A percentile compares a stretch with the other conserved stretches of the same genome.
Conservation (phyloP, 371 early-diverging fungal species). For the Mucor racemosus region DNA sequence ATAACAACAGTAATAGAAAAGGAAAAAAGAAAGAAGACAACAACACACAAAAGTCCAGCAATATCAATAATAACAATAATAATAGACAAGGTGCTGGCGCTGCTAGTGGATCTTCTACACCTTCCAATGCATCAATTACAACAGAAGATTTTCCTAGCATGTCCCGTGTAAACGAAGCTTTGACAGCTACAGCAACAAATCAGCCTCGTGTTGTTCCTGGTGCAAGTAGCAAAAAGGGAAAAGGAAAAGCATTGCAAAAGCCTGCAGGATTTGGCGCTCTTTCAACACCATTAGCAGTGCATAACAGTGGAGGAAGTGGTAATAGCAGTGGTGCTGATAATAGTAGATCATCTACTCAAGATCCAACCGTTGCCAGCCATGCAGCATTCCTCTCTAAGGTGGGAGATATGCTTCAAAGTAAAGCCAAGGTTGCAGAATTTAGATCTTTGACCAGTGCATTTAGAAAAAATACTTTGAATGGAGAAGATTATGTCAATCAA, state of each 20-base stretch:
- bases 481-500: slow-evolving; percentile 61
- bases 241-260: slow-evolving; percentile 24
- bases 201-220: slow-evolving; percentile 19
- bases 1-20: slow-evolving; percentile 6
- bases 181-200: slow-evolving; percentile 5
- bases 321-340: background rate
- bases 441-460: slow-evolving; percentile 62
- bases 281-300: slow-evolving; percentile 17
- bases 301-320: background rate
- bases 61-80: too few species aligned
- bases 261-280: slow-evolving; percentile 42
- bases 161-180: slow-evolving; percentile 7
- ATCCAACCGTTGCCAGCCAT: slow-evolving; percentile 32
- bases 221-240: slow-evolving; percentile 15
- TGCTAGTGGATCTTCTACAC: background rate
- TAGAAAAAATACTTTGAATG: slow-evolving; percentile 53
- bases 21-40: slow-evolving; percentile 14
- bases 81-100: background rate
- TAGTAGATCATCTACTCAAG: background rate
- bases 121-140: background rate
- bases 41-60: background rate
- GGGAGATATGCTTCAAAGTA: slow-evolving; percentile 48
- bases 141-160: slow-evolving; percentile 9
- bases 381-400: slow-evolving; percentile 52
- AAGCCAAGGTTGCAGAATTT: slow-evolving; percentile 63